These are phyloP conservation scores for Phlegmacium glaucopus DNA, from an alignment of 768 basidiomycete species.

Conservation along the genomic window DNA sequence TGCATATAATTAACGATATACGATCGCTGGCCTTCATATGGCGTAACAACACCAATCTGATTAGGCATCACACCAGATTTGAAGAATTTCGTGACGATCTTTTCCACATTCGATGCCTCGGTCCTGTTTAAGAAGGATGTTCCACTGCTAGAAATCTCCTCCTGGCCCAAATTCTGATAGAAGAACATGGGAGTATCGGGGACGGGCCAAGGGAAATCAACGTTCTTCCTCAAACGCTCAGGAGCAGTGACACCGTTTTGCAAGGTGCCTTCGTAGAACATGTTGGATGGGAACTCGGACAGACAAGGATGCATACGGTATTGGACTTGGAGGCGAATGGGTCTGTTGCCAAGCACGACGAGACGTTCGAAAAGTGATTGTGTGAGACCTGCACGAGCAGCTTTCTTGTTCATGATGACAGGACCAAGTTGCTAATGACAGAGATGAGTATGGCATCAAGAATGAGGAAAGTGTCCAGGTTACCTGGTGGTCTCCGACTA, in stretches of 20 bases:
- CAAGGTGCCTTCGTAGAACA: slow-evolving; percentile 99
- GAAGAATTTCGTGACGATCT: slow-evolving; percentile 99
- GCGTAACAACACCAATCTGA: slow-evolving; percentile 98
- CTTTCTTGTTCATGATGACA: slow-evolving; percentile 99
- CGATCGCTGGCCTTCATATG: slow-evolving; percentile 97
- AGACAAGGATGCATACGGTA: slow-evolving; percentile 99
- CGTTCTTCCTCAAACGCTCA: slow-evolving; percentile 94
- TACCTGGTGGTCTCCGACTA: slow-evolving; percentile 91
- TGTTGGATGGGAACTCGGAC: slow-evolving; percentile 99
- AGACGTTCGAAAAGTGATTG: slow-evolving; percentile 98
- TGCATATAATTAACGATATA: slow-evolving; percentile 99
- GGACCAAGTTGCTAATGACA: slow-evolving; percentile 87
- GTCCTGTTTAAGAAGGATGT: slow-evolving; percentile 99
- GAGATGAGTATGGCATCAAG: slow-evolving; percentile 1
- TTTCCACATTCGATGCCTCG: slow-evolving; percentile 98
- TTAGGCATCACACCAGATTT: slow-evolving; percentile 94
- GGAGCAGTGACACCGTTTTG: slow-evolving; percentile 99
- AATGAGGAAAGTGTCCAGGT: slow-evolving; percentile 13
- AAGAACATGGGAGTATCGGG: slow-evolving; percentile 99
- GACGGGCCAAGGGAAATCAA: slow-evolving; percentile 98
- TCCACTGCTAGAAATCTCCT: slow-evolving; percentile 97
- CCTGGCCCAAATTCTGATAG: slow-evolving; percentile 98
- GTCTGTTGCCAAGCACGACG: slow-evolving; percentile 91
- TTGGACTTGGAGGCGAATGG: slow-evolving; percentile 98
- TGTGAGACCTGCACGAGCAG: slow-evolving; percentile 96